Percentiles rank a stretch among this genome's conserved stretches.
These are phyloP conservation scores for Penicillium sp. DNA, from an alignment of 2,329 filamentous ascomycete genomes.

Conservation along the genomic window DNA sequence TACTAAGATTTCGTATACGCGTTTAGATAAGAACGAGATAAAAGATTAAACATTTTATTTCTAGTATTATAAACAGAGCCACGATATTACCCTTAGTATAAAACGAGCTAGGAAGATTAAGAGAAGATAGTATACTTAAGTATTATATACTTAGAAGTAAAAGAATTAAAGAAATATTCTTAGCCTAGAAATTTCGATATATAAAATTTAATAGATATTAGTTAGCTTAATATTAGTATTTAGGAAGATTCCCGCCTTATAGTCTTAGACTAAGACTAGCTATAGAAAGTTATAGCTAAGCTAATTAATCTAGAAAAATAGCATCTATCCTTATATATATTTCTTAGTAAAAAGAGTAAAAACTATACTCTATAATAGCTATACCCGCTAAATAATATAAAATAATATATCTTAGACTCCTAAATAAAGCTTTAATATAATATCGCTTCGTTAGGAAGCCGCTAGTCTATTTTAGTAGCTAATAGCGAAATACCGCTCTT, in stretches of 20 bases:
- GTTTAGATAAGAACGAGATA: too few relatives aligned
- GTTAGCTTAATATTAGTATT: conserved; percentile 12
- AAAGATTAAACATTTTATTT: too few relatives aligned
- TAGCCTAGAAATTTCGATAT: neutral
- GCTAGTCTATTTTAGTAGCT: neutral
- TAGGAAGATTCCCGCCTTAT: conserved; percentile 5
- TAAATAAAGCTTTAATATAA: conserved; percentile 7
- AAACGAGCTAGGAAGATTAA: neutral
- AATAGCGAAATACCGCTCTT: neutral
- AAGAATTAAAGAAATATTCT: too few relatives aligned
- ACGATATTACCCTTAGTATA: too few relatives aligned
- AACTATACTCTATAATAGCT: conserved; percentile 8
- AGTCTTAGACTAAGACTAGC: conserved; percentile 5
- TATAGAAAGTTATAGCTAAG: conserved; percentile 1
- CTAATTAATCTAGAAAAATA: neutral
- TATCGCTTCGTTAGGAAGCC: conserved; percentile 1
- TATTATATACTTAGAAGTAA: neutral
- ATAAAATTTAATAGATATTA: conserved; percentile 11
- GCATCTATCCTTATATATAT: conserved; percentile 11
- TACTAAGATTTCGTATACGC: too few relatives aligned
- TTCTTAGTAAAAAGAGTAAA: conserved; percentile 7
- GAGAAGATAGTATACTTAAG: neutral
- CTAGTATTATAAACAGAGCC: too few relatives aligned
- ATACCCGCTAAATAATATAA: conserved; percentile 14
- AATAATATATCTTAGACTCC: conserved; percentile 2